Base-by-base conservation (phyloP, 306 rosid genomes). In the Medicago lupulina region DNA sequence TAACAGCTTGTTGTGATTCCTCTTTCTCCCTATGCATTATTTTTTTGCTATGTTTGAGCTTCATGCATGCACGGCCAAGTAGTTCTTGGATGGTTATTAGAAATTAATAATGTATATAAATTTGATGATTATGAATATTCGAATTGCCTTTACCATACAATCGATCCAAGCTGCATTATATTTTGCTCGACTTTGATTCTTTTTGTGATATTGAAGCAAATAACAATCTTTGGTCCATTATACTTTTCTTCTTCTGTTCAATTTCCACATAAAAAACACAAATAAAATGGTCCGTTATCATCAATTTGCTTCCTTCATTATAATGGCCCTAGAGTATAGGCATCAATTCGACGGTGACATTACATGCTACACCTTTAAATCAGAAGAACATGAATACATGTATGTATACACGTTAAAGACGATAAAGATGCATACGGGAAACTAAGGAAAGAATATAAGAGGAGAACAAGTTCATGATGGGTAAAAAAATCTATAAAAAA, bases 221-320 rank as follows among this genome's bases (percentile, higher is more conserved):
- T 15, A 50, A 49, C 10, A 63, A 73, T 49, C 13, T 57, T 74
- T 17, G 67, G 67, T 9, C 57, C 50, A 47, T 70, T 81, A 46
- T 46, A 4, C 80, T 61, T 82, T 85, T 67, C 82, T 85, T 81
- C 70, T 70, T 57, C 40, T 55, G 11, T 66, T 58, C 70, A 75
- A 66, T 57, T 78, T 63, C 77, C 55, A 15, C 39, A 4, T 36
- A 54, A 46, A 79, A 38, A 11, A 14, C 4, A 47, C 36, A 49
- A 12, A 15, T 40, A n/a, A 36, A 19, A 5, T 59, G 49, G 12
- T 17, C 13, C 1, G 16, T 34, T 1, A 68, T 17, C 21, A 23
- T 8, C 53, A 76, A 2, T 41, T 77, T 72, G 67, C 77, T 76
- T 70, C 77, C 44, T 63, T 50, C 62, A 31, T 63, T 76, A 9